These are phyloP conservation scores for Wickerhamiella domercqiae DNA, from an alignment of 805 yeast genomes.

Conservation along the genomic window DNA sequence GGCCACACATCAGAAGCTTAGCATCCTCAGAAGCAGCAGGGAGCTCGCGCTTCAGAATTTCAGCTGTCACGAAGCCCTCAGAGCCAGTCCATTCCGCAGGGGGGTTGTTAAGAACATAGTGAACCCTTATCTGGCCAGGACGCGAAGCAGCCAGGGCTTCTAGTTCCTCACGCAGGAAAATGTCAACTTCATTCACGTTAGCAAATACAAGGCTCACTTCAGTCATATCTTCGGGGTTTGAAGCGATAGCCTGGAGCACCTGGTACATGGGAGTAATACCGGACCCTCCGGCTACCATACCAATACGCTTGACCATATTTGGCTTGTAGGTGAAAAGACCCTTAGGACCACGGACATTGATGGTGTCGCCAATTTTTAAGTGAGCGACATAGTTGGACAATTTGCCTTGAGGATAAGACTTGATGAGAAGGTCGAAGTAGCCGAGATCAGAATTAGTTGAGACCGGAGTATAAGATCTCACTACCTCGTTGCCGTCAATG, in stretches of 20 bases:
- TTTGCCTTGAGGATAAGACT: slow-evolving; percentile 71
- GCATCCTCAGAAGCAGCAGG: slow-evolving; percentile 46
- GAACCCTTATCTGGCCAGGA: slow-evolving; percentile 35
- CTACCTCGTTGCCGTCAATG: slow-evolving; percentile 64
- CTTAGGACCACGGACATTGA: slow-evolving; percentile 63
- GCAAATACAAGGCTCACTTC: slow-evolving; percentile 65
- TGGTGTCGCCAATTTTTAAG: slow-evolving; percentile 61
- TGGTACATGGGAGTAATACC: slow-evolving; percentile 87
- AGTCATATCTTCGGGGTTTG: slow-evolving; percentile 66
- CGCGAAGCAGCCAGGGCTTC: slow-evolving; percentile 40
- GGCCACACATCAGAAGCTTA: slow-evolving; percentile 80
- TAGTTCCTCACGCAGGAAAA: slow-evolving; percentile 64
- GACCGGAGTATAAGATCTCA: slow-evolving; percentile 83
- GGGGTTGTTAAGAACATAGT: slow-evolving; percentile 59
- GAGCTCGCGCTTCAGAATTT: slow-evolving; percentile 44
- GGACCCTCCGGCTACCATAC: slow-evolving; percentile 95
- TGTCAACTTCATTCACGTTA: slow-evolving; percentile 64
- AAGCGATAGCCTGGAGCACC: slow-evolving; percentile 65
- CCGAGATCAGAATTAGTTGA: slow-evolving; percentile 59
- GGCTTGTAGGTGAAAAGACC: slow-evolving; percentile 75
- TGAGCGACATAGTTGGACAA: slow-evolving; percentile 60
- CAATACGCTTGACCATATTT: slow-evolving; percentile 55
- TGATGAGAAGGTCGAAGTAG: slow-evolving; percentile 69
- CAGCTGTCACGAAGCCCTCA: slow-evolving; percentile 67
- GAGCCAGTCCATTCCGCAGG: slow-evolving; percentile 64